Base-by-base conservation (phyloP, 768 basidiomycete species). In the Leccinum rimulosum region DNA sequence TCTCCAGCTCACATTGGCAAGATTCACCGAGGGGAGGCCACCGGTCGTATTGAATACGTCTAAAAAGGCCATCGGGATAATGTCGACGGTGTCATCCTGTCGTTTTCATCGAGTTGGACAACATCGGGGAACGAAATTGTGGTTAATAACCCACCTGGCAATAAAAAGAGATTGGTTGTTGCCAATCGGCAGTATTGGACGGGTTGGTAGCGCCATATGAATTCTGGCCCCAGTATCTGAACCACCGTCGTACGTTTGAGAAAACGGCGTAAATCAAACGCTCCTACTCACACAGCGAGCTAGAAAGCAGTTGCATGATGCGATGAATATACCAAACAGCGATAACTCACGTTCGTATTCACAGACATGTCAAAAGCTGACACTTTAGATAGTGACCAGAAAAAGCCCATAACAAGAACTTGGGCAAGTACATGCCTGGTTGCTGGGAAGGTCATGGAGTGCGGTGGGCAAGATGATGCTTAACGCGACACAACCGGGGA, bases 41-140 rank as follows among this genome's bases (percentile, higher is more conserved):
- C 84, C 87, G 5, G 78, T 75, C 15, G 79, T 78, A 68, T 83
- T 84, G 73, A 84, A 88, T 45, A 78, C 74, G 62, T 84, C 73
- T 45, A 89, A 55, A 68, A 87, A 88, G 3, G 86, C 85, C 48
- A 89, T 61, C 0, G 86, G 87, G 55, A 88, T 74, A 14, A 75
- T 81, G 61, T 88, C 76, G 47, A 86, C 83, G 9, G 79, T 73
- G 64, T 77, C 70, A 65, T 85, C 85, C 81, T 85, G 62, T 22
- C 25, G n/a, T 48, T 40, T 1, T 48, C 4, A 1, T 52, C 5
- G 9, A 30, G 28, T 35, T 19, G 1, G 12, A 15, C 2, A n/a
- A 27, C 7, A 6, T 7, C 0, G 25, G 15, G 27, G n/a, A 38
- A 45, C 45, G 19, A 19, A 1, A 22, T 28, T 25, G 2, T 25